phyloP scores from a whole-genome alignment of 208 protist genomes.

The Leishmania aethiopica region DNA sequence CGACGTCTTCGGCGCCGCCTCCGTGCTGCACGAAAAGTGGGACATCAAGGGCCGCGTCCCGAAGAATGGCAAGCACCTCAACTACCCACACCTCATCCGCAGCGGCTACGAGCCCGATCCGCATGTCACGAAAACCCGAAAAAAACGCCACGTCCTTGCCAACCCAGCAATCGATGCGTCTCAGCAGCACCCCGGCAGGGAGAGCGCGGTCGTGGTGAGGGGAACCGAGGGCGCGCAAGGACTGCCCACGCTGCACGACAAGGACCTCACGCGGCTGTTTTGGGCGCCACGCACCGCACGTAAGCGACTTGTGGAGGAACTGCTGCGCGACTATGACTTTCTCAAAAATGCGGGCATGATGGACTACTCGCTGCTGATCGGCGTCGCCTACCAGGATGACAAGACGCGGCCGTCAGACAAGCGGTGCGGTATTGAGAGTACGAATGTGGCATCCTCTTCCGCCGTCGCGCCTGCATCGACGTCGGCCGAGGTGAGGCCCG shows the following conservation, averaged over 20 bases:
- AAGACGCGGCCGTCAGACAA: slow-evolving; percentile 45
- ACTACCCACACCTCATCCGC: slow-evolving; percentile 60
- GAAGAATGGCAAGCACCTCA: slow-evolving; percentile 78
- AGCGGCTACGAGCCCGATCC: slow-evolving; percentile 56
- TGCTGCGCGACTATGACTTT: slow-evolving; percentile 72
- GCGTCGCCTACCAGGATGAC: slow-evolving; percentile 74
- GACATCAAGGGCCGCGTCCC: slow-evolving; percentile 88
- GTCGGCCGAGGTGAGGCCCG: slow-evolving; percentile 22
- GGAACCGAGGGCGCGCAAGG: slow-evolving; percentile 42
- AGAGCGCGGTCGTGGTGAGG: slow-evolving; percentile 31
- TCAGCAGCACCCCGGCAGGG: background rate
- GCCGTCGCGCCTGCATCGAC: slow-evolving; percentile 2
- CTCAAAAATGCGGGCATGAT: slow-evolving; percentile 57
- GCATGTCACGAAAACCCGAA: slow-evolving; percentile 39
- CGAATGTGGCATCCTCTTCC: slow-evolving; percentile 27
- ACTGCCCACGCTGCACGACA: slow-evolving; percentile 75
- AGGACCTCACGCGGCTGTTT: slow-evolving; percentile 83
- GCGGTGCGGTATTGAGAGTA: slow-evolving; percentile 50
- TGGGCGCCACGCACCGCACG: slow-evolving; percentile 55
- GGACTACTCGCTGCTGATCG: slow-evolving; percentile 91
- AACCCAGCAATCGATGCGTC: background rate
- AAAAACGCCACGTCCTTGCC: slow-evolving; percentile 11
- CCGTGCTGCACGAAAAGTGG: slow-evolving; percentile 80
- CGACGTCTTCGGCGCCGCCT: slow-evolving; percentile 71
- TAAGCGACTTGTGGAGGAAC: slow-evolving; percentile 48